Base-by-base conservation (phyloP, 805 yeast genomes). In the Candida corydali region DNA sequence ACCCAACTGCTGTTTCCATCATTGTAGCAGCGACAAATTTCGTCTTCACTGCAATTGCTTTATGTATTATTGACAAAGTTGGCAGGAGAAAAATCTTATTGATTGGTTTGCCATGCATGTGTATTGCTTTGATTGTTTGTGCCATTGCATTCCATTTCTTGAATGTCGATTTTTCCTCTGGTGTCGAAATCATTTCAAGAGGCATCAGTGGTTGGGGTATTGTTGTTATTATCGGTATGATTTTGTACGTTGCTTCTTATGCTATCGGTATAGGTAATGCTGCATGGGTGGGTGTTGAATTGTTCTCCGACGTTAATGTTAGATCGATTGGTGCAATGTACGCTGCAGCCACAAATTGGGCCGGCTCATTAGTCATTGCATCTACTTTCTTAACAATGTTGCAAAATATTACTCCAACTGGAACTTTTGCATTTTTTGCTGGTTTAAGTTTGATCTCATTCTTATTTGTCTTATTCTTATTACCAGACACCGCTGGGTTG, bases 281-380 rank as follows among this genome's bases (percentile, higher is more conserved):
- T 38, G 97, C 98, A 39, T 91, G 98, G 98, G 96, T 91, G 57
- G 97, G 93, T 56, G 83, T 91, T 39, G 98, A 91, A 63, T 68
- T 91, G 54, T 88, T 93, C 66, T 93, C 97, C 24, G 95, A 89
- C 70, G 70, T 67, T 17, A 76, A 80, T 43, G 96, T 91, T 23
- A 79, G 98, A 58, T 95, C 96, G 41, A 73, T 87, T 32, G 98
- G 98, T 42, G 80, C 88, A 8, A 86, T 95, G 40, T 82, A 78
- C 52, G 88, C 96, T 2, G 86, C 97, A 9, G 91, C 93, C 11
- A 80, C 89, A 29, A 91, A 91, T 66, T 91, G 98, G 98, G 78
- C 87, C 5, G 98, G 98, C 35, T 87, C 96, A 17, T 68, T 91
- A 50, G 82, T 86, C 28, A 86, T 93, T 55, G 86, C 97, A 1